phyloP scores from a whole-genome alignment of 2,329 filamentous ascomycete genomes.

The Colletotrichum noveboracense region DNA sequence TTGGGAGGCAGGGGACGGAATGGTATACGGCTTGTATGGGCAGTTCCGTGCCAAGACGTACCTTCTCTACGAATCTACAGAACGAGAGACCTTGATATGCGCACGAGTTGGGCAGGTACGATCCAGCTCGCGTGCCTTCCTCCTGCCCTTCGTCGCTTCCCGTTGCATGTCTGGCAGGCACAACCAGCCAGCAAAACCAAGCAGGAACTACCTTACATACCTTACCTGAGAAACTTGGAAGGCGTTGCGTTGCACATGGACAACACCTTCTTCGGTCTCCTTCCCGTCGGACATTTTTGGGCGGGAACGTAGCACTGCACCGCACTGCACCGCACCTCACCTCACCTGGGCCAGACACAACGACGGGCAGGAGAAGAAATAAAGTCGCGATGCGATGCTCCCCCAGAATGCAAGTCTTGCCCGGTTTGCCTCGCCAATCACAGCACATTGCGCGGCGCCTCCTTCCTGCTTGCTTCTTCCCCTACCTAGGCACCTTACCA shows the following conservation, averaged over 20 bases:
- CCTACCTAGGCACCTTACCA: neutral
- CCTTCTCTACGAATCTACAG: neutral
- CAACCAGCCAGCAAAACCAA: neutral
- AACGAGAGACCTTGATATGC: neutral
- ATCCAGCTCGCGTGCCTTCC: neutral
- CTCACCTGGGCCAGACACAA: neutral
- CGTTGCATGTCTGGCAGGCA: neutral
- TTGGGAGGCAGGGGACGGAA: neutral
- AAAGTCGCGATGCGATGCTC: neutral
- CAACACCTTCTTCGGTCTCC: neutral
- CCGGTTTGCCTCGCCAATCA: neutral
- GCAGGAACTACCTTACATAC: neutral
- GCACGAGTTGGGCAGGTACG: neutral
- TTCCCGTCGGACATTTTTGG: neutral
- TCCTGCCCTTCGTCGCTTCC: neutral
- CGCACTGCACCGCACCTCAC: neutral
- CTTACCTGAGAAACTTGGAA: neutral
- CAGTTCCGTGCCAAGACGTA: neutral
- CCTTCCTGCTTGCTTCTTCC: constrained; percentile 5
- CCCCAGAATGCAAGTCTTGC: neutral
- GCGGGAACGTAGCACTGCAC: neutral
- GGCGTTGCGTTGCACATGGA: neutral
- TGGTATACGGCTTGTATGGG: neutral
- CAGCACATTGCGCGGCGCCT: neutral
- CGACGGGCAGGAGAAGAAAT: neutral